A percentile compares a stretch with the other conserved stretches of the same genome.
Evolutionary conservation across 1,139 yeast species (phyloP).

Genomic region (Sugiyamaella neomexicana): DNA sequence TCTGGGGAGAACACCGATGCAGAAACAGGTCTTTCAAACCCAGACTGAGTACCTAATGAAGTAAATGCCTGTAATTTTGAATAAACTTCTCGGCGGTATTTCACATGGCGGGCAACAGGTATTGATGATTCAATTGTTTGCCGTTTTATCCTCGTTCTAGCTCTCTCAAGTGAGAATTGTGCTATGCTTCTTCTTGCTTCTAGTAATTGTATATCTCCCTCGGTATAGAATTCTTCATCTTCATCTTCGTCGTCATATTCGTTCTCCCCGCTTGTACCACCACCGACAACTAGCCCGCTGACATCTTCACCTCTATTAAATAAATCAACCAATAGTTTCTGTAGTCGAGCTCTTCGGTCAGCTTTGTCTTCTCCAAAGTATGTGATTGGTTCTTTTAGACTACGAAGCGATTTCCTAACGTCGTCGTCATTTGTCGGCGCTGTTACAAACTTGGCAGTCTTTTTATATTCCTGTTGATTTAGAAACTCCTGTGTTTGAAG

Average conservation of each 20-base stretch:
- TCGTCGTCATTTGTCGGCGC: constrained; percentile 67
- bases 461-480: constrained; percentile 30
- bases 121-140: constrained; percentile 36
- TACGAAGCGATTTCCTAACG: constrained; percentile 52
- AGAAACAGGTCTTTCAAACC: constrained; percentile 69
- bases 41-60: constrained; percentile 67
- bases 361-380: constrained; percentile 60
- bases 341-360: constrained; percentile 61
- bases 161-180: constrained; percentile 48
- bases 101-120: constrained; percentile 40
- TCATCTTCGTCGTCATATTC: constrained; percentile 42
- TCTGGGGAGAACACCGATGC: constrained; percentile 51
- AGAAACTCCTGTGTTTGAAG: constrained; percentile 30
- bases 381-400: constrained; percentile 60
- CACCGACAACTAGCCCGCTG: constrained; percentile 27
- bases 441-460: constrained; percentile 33
- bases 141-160: constrained; percentile 46
- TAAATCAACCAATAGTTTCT: constrained; percentile 41
- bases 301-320: constrained; percentile 29
- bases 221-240: constrained; percentile 79
- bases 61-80: constrained; percentile 45
- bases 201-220: constrained; percentile 63
- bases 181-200: constrained; percentile 56
- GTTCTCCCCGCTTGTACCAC: constrained; percentile 35
- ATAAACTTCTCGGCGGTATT: constrained; percentile 51